phyloP scores from a whole-genome alignment of 495 filamentous ascomycete species.

The Penicillium lividum region DNA sequence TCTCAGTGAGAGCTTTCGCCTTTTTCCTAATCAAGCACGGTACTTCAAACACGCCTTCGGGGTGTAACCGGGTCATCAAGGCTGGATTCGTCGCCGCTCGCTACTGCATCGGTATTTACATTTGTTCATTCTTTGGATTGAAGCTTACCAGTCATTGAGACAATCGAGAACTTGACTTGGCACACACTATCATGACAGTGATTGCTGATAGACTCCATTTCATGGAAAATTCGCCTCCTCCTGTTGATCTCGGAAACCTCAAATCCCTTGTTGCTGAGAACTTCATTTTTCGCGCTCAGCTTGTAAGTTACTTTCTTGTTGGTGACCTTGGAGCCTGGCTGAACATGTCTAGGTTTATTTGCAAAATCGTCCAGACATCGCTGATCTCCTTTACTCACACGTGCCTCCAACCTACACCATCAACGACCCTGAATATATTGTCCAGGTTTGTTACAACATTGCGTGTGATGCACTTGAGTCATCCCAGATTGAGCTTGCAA shows the following conservation, averaged over 20 bases:
- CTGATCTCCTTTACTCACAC: background rate
- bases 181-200: background rate
- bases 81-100: background rate
- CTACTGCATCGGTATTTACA: background rate
- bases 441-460: background rate
- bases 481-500: background rate
- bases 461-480: background rate
- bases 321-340: background rate
- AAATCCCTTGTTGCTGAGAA: background rate
- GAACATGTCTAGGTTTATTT: background rate
- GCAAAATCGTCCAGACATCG: background rate
- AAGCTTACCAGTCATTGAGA: background rate
- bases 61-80: background rate
- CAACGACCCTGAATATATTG: background rate
- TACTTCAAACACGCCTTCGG: background rate
- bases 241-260: background rate
- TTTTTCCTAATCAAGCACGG: background rate
- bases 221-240: background rate
- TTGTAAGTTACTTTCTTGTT: background rate
- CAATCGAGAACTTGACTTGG: background rate
- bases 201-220: background rate
- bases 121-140: background rate
- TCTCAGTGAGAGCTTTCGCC: background rate
- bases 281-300: background rate
- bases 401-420: background rate